phyloP scores from a whole-genome alignment of 23 red algal species.

The Gracilaria domingensis region DNA sequence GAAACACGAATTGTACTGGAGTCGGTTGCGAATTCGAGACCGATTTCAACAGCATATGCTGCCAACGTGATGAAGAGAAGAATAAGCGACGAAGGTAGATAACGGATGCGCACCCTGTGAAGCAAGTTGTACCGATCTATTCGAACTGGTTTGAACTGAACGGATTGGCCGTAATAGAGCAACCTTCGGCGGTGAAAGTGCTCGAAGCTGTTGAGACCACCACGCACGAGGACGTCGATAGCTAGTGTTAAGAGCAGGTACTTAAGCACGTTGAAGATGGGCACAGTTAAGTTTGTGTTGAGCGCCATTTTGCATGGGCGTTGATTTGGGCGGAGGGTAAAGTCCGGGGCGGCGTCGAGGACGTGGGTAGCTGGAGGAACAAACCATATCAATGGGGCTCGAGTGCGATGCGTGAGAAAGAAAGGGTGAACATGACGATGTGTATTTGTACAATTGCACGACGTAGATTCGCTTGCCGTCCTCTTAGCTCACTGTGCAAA shows the following conservation, averaged over 20 bases:
- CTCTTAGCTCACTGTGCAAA: too few relatives aligned
- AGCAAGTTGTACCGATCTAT: conserved; percentile 15
- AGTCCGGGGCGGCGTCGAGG: too few relatives aligned
- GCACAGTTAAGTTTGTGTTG: not conserved
- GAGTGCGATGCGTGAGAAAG: too few relatives aligned
- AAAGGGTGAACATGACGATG: too few relatives aligned
- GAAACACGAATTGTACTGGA: not conserved
- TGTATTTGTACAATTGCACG: too few relatives aligned
- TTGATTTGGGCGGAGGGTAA: too few relatives aligned
- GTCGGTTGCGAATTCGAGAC: conserved; percentile 1
- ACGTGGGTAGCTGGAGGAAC: too few relatives aligned
- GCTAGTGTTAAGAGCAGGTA: not conserved
- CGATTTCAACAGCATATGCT: not conserved
- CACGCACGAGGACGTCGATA: not conserved
- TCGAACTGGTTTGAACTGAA: not conserved
- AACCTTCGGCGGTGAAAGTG: not conserved
- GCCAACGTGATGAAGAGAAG: not conserved
- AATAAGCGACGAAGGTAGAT: not conserved
- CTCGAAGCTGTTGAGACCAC: conserved; percentile 4
- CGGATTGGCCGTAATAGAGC: not conserved
- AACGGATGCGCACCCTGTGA: not conserved
- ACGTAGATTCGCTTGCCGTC: too few relatives aligned
- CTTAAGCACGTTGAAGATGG: conserved; percentile 15
- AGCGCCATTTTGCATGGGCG: too few relatives aligned
- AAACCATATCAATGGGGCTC: too few relatives aligned